Evolutionary conservation across 73 alveolate species (phyloP).

Genomic region (Paramecium pentaurelia): DNA sequence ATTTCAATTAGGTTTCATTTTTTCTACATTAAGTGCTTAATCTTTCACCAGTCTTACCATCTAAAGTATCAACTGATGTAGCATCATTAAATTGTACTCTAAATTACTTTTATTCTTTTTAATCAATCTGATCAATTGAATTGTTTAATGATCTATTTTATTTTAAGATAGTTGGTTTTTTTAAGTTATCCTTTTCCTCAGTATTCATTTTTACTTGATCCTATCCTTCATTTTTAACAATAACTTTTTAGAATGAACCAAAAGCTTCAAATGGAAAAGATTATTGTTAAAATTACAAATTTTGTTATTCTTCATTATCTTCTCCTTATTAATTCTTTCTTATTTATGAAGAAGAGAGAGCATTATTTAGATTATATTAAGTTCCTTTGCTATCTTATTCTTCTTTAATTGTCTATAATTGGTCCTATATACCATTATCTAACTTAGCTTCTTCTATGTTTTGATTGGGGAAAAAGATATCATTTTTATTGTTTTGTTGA

Average conservation of each 20-base stretch:
- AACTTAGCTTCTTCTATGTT: neutral
- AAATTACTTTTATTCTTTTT: neutral
- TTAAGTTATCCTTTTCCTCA: neutral
- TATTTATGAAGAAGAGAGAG: neutral
- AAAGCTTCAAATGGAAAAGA: neutral
- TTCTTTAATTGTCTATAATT: neutral
- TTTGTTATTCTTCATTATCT: neutral
- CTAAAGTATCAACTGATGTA: neutral
- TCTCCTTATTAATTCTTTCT: neutral
- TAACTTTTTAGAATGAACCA: neutral
- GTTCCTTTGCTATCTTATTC: conserved; percentile 10
- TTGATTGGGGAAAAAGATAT: neutral
- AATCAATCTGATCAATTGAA: neutral
- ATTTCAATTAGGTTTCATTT: neutral
- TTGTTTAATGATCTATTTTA: neutral
- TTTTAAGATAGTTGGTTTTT: neutral
- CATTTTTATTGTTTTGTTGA: neutral
- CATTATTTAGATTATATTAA: neutral
- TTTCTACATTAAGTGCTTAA: neutral
- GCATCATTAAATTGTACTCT: neutral
- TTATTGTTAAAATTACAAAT: neutral
- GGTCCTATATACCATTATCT: neutral
- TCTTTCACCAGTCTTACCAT: neutral
- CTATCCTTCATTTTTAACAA: neutral
- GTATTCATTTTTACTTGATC: neutral